Base-by-base conservation (phyloP, 1,284 basidiomycete species). In the Pyrrhoderma lamaoense region DNA sequence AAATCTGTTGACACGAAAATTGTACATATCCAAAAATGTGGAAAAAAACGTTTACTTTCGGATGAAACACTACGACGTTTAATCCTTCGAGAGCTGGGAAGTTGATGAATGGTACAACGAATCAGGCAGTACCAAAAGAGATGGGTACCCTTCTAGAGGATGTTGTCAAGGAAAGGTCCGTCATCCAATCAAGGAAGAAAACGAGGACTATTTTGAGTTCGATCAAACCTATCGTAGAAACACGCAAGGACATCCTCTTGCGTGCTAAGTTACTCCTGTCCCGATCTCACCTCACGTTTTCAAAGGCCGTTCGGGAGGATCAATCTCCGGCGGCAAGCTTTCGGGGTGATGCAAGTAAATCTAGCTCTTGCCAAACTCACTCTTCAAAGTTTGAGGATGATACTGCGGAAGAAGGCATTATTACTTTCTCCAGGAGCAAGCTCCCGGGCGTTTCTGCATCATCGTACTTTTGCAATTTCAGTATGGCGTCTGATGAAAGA, bases 1-100 rank as follows among this genome's bases (percentile, higher is more conserved):
- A 91, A 91, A 62, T 74, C 75, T 4, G 66, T 67, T 14, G 57
- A 64, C 9, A 75, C 84, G 57, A 89, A 89, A 62, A 64, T 77
- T 59, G 61, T 70, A 2, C 88, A 91, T 60, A 76, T 91, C 19
- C 71, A 73, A 46, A 65, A 71, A 1, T 91, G 88, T 61, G 77
- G 82, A 18, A 79, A 75, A 64, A 85, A 81, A 62, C 68, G 71
- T 23, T 65, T 65, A 2, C 64, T 84, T 47, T 68, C 70, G 1
- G 65, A 77, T 22, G 76, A 79, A 5, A 85, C 83, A 0, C 57
- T 91, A 23, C 64, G 64, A 1, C 53, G 67, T 19, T 71, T 87
- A 39, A 62, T 88, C 16, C 67, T 68, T 25, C 70, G 74, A 51
- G 77, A 79, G 58, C 55, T 80, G 5, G 62, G 64, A 31, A 66